These are phyloP conservation scores for Clonostachys rosea DNA, from an alignment of 2,329 filamentous ascomycete species.

Conservation along the genomic window DNA sequence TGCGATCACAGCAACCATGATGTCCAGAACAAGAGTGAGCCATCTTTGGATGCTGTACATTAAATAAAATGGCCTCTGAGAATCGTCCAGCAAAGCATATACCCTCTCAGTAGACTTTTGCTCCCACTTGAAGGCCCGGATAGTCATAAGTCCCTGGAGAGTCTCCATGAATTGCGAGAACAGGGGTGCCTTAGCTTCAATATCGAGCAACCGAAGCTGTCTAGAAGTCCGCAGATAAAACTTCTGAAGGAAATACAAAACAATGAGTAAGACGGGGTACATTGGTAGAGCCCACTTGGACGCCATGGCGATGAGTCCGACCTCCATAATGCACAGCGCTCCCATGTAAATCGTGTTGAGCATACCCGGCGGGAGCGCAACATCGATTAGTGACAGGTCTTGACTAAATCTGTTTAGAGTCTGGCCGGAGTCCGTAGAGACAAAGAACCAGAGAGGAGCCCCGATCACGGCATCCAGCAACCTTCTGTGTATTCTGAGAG, in stretches of 20 bases:
- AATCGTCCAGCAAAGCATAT: slow-evolving; percentile 37
- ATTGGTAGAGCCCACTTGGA: slow-evolving; percentile 37
- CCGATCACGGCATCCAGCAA: slow-evolving; percentile 22
- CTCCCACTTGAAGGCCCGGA: slow-evolving; percentile 46
- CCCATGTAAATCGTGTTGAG: slow-evolving; percentile 18
- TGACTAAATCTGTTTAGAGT: slow-evolving; percentile 39
- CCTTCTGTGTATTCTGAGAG: slow-evolving; percentile 19
- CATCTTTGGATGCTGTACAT: slow-evolving; percentile 43
- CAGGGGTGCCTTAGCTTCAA: slow-evolving; percentile 43
- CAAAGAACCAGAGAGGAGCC: slow-evolving; percentile 35
- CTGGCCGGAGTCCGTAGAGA: slow-evolving; percentile 30
- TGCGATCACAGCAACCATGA: slow-evolving; percentile 40
- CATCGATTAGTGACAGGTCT: slow-evolving; percentile 33
- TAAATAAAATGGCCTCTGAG: slow-evolving; percentile 43
- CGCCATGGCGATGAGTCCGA: slow-evolving; percentile 32
- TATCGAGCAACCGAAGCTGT: slow-evolving; percentile 43
- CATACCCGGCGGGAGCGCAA: slow-evolving; percentile 33
- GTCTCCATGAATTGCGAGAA: slow-evolving; percentile 47
- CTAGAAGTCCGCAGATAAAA: slow-evolving; percentile 47
- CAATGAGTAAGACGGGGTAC: slow-evolving; percentile 40
- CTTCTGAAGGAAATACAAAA: slow-evolving; percentile 40
- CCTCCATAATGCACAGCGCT: slow-evolving; percentile 27
- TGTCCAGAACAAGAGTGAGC: slow-evolving; percentile 40
- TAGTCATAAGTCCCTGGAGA: slow-evolving; percentile 36
- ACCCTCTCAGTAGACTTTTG: slow-evolving; percentile 15